phyloP scores from a whole-genome alignment of 106 monocot genomes.

The Acorus gramineus region DNA sequence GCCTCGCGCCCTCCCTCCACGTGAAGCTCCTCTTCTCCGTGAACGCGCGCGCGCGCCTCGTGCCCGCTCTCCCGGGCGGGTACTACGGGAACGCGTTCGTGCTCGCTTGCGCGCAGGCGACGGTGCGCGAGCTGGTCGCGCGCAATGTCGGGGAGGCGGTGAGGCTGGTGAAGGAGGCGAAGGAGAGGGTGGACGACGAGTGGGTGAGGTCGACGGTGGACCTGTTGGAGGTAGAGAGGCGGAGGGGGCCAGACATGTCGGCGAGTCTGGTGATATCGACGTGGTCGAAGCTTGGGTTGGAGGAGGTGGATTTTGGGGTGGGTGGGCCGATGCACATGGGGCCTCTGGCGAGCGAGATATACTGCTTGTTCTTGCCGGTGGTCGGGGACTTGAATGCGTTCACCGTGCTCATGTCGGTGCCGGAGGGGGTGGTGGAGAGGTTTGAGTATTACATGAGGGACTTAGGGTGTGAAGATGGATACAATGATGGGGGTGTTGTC shows the following conservation, averaged over 20 bases:
- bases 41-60: constrained; percentile 29
- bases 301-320: constrained; percentile 77
- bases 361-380: constrained; percentile 77
- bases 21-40: constrained; percentile 70
- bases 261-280: constrained; percentile 70
- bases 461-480: constrained; percentile 5
- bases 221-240: constrained; percentile 34
- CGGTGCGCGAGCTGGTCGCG: constrained; percentile 21
- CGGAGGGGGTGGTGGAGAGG: constrained; percentile 34
- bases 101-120: constrained; percentile 56
- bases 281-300: constrained; percentile 83
- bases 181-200: constrained; percentile 36
- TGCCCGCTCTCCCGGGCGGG: constrained; percentile 46
- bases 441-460: constrained; percentile 42
- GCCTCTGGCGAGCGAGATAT: constrained; percentile 72
- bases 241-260: constrained; percentile 48
- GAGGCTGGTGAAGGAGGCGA: constrained; percentile 54
- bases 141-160: constrained; percentile 22
- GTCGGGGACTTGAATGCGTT: constrained; percentile 53
- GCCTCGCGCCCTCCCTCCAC: constrained; percentile 25
- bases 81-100: constrained; percentile 84
- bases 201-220: constrained; percentile 61
- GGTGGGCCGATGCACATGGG: constrained; percentile 74
- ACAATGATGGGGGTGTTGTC: neutral
- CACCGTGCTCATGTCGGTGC: constrained; percentile 70